These are phyloP conservation scores for Amanita thiersii DNA, from an alignment of 768 basidiomycete genomes.

Conservation along the genomic window DNA sequence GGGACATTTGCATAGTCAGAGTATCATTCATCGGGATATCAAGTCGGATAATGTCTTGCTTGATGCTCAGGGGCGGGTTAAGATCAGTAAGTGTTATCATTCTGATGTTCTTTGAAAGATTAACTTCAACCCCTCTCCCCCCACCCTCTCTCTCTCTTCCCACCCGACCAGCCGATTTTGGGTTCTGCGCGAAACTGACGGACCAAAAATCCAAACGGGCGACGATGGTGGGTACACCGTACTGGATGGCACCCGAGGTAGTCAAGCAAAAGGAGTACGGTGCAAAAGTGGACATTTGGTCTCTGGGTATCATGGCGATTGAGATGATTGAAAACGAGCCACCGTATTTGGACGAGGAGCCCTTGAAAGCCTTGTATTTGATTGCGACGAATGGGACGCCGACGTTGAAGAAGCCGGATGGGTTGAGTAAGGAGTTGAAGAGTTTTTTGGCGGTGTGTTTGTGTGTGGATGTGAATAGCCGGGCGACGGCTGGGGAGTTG, in stretches of 20 bases:
- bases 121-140: background rate
- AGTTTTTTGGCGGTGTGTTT: conserved; percentile 96
- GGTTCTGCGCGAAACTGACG: conserved; percentile 93
- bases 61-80: conserved; percentile 87
- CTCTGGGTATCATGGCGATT: conserved; percentile 95
- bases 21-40: conserved; percentile 96
- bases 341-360: conserved; percentile 93
- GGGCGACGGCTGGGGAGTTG: conserved; percentile 84
- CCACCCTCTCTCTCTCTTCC: background rate
- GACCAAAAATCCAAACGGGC: conserved; percentile 96
- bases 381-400: conserved; percentile 99
- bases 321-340: conserved; percentile 99
- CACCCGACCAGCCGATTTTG: conserved; percentile 90
- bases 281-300: conserved; percentile 96
- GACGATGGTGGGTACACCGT: conserved; percentile 97
- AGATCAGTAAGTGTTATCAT: conserved; percentile 72
- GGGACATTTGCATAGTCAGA: conserved; percentile 86
- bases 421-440: conserved; percentile 87
- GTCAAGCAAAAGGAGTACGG: conserved; percentile 97
- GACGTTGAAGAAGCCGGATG: conserved; percentile 93
- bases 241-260: conserved; percentile 99
- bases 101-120: no score
- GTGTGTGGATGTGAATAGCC: conserved; percentile 91
- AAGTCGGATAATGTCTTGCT: conserved; percentile 95
- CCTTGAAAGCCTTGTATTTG: conserved; percentile 86